phyloP scores from a whole-genome alignment of 2,329 filamentous ascomycete species.

The Aspergillus ustus region DNA sequence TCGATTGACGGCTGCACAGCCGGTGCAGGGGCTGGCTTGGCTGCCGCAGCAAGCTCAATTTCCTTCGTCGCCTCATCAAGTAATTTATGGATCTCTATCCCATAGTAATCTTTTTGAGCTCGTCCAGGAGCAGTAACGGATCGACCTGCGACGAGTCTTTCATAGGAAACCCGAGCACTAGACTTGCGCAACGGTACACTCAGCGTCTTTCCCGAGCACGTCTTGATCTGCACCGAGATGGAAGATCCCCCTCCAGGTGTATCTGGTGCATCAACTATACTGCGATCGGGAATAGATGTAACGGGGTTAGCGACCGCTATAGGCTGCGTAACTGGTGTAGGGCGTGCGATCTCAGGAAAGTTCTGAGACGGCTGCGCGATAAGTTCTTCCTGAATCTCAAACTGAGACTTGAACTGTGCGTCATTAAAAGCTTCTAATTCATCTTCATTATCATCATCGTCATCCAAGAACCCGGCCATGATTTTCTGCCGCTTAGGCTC shows the following conservation, averaged over 20 bases:
- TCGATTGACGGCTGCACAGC: slow-evolving; percentile 42
- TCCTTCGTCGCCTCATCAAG: slow-evolving; percentile 73
- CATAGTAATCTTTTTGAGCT: slow-evolving; percentile 76
- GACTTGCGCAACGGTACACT: slow-evolving; percentile 47
- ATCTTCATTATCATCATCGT: slow-evolving; percentile 45
- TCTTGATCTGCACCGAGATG: slow-evolving; percentile 45
- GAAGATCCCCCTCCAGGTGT: slow-evolving; percentile 20
- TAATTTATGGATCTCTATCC: slow-evolving; percentile 85
- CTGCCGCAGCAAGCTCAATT: slow-evolving; percentile 44
- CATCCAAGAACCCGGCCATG: slow-evolving; percentile 48
- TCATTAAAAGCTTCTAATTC: slow-evolving; percentile 34
- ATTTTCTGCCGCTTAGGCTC: slow-evolving; percentile 47
- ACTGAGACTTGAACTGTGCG: slow-evolving; percentile 36
- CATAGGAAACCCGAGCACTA: slow-evolving; percentile 50
- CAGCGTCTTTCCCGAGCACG: slow-evolving; percentile 54
- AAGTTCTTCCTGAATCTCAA: slow-evolving; percentile 33
- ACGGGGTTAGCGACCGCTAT: background rate
- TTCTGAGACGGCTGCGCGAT: slow-evolving; percentile 23
- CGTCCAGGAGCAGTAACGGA: slow-evolving; percentile 56
- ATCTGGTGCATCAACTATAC: slow-evolving; percentile 9
- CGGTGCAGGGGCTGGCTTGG: slow-evolving; percentile 23
- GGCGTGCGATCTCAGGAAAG: slow-evolving; percentile 19
- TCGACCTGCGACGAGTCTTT: slow-evolving; percentile 58
- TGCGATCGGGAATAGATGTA: slow-evolving; percentile 14
- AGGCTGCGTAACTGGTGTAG: background rate